phyloP scores from a whole-genome alignment of 2,329 filamentous ascomycete species.

The Aspergillus phoenicis region DNA sequence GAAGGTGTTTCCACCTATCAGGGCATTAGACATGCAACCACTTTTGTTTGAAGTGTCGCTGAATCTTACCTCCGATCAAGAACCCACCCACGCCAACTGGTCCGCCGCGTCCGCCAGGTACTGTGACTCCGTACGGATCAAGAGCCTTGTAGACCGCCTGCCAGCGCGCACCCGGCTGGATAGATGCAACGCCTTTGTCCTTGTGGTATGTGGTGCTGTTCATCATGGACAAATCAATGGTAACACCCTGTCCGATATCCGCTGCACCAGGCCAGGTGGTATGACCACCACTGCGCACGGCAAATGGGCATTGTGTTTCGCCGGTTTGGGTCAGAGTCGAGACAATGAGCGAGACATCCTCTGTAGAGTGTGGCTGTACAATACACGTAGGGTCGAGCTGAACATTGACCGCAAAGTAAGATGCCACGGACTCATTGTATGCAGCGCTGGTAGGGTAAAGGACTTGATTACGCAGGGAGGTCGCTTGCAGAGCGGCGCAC shows the following conservation, averaged over 20 bases:
- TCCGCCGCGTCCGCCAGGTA: slow-evolving; percentile 25
- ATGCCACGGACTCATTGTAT: slow-evolving; percentile 24
- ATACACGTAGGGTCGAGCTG: slow-evolving; percentile 28
- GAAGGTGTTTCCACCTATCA: slow-evolving; percentile 48
- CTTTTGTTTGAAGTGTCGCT: neutral
- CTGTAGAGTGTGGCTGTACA: slow-evolving; percentile 26
- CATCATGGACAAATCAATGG: slow-evolving; percentile 41
- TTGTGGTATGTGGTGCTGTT: slow-evolving; percentile 24
- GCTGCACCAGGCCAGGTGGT: slow-evolving; percentile 43
- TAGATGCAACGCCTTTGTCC: slow-evolving; percentile 14
- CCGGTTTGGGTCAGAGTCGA: slow-evolving; percentile 16
- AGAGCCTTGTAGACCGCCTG: slow-evolving; percentile 22
- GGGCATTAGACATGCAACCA: neutral
- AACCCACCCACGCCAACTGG: slow-evolving; percentile 29
- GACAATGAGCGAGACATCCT: slow-evolving; percentile 28
- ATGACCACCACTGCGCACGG: slow-evolving; percentile 50
- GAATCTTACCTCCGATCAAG: slow-evolving; percentile 23
- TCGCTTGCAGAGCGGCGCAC: slow-evolving; percentile 15
- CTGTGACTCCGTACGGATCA: slow-evolving; percentile 18
- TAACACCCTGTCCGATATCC: slow-evolving; percentile 47
- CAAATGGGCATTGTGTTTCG: slow-evolving; percentile 22
- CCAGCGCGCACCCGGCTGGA: slow-evolving; percentile 26
- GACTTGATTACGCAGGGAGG: slow-evolving; percentile 20
- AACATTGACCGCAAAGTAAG: slow-evolving; percentile 29
- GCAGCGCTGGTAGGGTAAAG: slow-evolving; percentile 18